phyloP scores from a whole-genome alignment of 129 eudicot species.

The Artemisia tridentata region DNA sequence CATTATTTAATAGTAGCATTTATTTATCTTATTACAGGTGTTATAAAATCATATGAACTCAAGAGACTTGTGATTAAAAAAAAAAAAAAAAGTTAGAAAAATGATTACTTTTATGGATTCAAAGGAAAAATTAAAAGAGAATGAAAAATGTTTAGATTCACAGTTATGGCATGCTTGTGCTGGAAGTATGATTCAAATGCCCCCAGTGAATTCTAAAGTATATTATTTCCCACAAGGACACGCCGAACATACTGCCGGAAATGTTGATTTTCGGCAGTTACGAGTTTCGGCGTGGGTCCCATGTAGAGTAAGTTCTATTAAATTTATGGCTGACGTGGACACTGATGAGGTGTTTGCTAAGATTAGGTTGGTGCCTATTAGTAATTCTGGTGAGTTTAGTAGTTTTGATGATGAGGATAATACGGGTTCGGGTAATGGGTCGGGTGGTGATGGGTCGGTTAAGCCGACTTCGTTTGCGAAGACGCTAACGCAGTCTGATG shows the following conservation, averaged over 20 bases:
- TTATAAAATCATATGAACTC: slow-evolving; percentile 38
- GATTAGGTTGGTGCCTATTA: slow-evolving; percentile 55
- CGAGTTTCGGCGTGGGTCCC: slow-evolving; percentile 72
- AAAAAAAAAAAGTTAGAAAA: background rate
- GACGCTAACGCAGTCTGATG: slow-evolving; percentile 92
- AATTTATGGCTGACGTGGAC: slow-evolving; percentile 80
- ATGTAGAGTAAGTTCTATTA: slow-evolving; percentile 54
- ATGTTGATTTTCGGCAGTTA: slow-evolving; percentile 55
- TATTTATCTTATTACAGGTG: slow-evolving; percentile 21
- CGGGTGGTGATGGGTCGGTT: slow-evolving; percentile 42
- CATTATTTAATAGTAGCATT: slow-evolving; percentile 38
- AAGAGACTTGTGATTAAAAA: slow-evolving; percentile 25
- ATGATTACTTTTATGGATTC: slow-evolving; percentile 91
- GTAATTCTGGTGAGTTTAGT: slow-evolving; percentile 36
- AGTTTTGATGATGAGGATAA: slow-evolving; percentile 45
- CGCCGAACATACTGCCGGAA: slow-evolving; percentile 75
- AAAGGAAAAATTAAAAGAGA: slow-evolving; percentile 63
- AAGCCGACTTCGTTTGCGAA: slow-evolving; percentile 90
- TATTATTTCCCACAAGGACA: slow-evolving; percentile 94
- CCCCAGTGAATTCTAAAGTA: slow-evolving; percentile 60
- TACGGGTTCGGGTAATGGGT: slow-evolving; percentile 29
- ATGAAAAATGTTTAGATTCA: slow-evolving; percentile 74
- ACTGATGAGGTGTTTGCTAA: slow-evolving; percentile 84
- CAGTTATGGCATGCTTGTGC: slow-evolving; percentile 99
- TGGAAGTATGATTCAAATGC: slow-evolving; percentile 98